Evolutionary conservation across 108 stramenopile genomes (phyloP).

Genomic region (Nitzschia inconspicua): DNA sequence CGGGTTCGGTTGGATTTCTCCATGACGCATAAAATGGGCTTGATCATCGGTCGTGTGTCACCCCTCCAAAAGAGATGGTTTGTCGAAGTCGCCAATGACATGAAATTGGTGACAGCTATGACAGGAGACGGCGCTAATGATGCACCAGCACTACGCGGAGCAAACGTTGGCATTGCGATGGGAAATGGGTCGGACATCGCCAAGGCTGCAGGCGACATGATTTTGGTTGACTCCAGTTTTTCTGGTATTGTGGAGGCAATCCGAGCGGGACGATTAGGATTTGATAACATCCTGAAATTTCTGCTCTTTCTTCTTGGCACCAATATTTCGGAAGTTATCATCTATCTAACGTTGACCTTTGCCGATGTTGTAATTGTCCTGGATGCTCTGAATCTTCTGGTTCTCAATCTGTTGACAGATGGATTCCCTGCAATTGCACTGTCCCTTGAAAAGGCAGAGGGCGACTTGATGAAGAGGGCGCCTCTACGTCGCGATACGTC

Average conservation of each 20-base stretch:
- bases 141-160: slow-evolving; percentile 91
- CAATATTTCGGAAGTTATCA: slow-evolving; percentile 88
- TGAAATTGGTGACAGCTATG: slow-evolving; percentile 50
- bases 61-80: slow-evolving; percentile 6
- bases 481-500: too few species aligned
- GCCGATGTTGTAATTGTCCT: slow-evolving; percentile 86
- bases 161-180: slow-evolving; percentile 91
- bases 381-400: slow-evolving; percentile 90
- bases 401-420: slow-evolving; percentile 92
- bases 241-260: slow-evolving; percentile 80
- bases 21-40: not conserved
- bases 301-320: slow-evolving; percentile 87
- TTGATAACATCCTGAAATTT: slow-evolving; percentile 83
- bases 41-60: slow-evolving; percentile 5
- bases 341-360: slow-evolving; percentile 75
- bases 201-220: slow-evolving; percentile 75
- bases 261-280: slow-evolving; percentile 69
- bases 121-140: slow-evolving; percentile 97
- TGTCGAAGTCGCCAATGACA: not conserved
- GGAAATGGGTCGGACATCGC: slow-evolving; percentile 18
- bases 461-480: slow-evolving; percentile 59
- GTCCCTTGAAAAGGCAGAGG: slow-evolving; percentile 77
- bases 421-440: slow-evolving; percentile 90
- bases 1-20: too few species aligned
- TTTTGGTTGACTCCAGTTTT: slow-evolving; percentile 95